Percentiles rank a stretch among this genome's conserved stretches.
Evolutionary conservation across 805 yeast genomes (phyloP).

Genomic region (Kuraishia borneana): DNA sequence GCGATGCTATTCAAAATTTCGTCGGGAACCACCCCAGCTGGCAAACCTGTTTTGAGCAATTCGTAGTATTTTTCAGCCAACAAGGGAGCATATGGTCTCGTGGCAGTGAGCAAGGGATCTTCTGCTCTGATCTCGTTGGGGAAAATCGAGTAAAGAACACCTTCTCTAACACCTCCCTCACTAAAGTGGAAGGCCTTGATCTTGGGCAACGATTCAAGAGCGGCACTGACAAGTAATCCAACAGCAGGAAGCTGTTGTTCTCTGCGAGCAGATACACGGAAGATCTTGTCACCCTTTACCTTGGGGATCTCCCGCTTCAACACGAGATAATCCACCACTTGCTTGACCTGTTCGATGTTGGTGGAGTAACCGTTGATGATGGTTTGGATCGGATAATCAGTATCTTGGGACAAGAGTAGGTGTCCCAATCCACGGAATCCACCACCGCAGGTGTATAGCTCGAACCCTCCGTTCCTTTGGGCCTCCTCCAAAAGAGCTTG

Average conservation of each 20-base stretch:
- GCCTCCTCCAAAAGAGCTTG: constrained; percentile 37
- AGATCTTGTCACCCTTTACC: constrained; percentile 28
- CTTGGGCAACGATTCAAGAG: constrained; percentile 48
- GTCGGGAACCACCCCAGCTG: constrained; percentile 40
- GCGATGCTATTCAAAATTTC: constrained; percentile 49
- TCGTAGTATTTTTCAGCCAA: constrained; percentile 45
- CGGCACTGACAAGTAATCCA: constrained; percentile 49
- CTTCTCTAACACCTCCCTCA: constrained; percentile 75
- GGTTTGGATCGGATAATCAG: constrained; percentile 56
- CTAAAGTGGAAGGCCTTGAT: constrained; percentile 55
- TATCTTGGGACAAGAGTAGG: constrained; percentile 34
- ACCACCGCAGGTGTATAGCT: constrained; percentile 62
- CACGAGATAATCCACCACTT: constrained; percentile 38
- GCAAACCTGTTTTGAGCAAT: constrained; percentile 45
- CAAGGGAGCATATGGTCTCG: constrained; percentile 62
- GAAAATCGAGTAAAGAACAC: constrained; percentile 52
- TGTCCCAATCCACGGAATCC: constrained; percentile 66
- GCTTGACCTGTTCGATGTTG: constrained; percentile 37
- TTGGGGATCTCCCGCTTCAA: constrained; percentile 37
- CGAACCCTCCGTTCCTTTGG: constrained; percentile 44
- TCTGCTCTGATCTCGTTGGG: constrained; percentile 46
- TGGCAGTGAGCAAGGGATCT: constrained; percentile 61
- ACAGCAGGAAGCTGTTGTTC: constrained; percentile 62
- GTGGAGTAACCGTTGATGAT: constrained; percentile 62
- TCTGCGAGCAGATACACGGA: constrained; percentile 56